A percentile compares a stretch with the other conserved stretches of the same genome.
Evolutionary conservation across 163 green algal species (phyloP).

Genomic region (Trebouxiophyceae sp.): DNA sequence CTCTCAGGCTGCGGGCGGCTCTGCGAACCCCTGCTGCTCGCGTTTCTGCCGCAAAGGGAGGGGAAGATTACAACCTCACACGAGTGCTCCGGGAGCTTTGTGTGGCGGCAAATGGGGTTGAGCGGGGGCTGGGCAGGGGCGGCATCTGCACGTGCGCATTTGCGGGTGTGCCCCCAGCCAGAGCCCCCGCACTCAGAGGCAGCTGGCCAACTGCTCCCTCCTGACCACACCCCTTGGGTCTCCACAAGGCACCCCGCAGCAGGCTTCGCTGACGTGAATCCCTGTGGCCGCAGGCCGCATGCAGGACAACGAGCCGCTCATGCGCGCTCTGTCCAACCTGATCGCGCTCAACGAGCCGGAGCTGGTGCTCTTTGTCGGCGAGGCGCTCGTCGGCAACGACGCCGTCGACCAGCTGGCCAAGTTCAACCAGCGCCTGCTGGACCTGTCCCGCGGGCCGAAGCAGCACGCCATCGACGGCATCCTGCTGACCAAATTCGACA

Average conservation of each 20-base stretch:
- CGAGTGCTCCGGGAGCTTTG: no score
- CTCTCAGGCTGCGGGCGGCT: no score
- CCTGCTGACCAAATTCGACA: slow-evolving; percentile 99
- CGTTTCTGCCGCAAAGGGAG: no score
- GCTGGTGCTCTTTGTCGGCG: slow-evolving; percentile 97
- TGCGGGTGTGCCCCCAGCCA: neutral
- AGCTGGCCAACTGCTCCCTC: neutral
- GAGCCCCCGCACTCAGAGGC: no score
- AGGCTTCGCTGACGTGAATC: no score
- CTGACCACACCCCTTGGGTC: no score
- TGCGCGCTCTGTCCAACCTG: slow-evolving; percentile 91
- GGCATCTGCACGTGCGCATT: neutral
- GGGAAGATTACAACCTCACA: no score
- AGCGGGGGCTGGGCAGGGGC: no score
- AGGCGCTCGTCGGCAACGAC: slow-evolving; percentile 98
- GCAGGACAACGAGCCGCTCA: slow-evolving; percentile 99
- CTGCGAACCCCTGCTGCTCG: no score
- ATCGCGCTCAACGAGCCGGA: slow-evolving; percentile 93
- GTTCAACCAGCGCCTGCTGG: slow-evolving; percentile 83
- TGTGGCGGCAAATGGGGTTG: no score
- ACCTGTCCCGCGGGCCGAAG: slow-evolving; percentile 41
- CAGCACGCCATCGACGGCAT: slow-evolving; percentile 89
- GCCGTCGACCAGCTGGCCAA: slow-evolving; percentile 98
- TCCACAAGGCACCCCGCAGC: no score
- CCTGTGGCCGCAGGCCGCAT: slow-evolving; percentile 16